Percentiles rank a stretch among this genome's conserved stretches.
These are phyloP conservation scores for Pseudocercospora eumusae DNA, from an alignment of 2,329 filamentous ascomycete species.

Conservation along the genomic window DNA sequence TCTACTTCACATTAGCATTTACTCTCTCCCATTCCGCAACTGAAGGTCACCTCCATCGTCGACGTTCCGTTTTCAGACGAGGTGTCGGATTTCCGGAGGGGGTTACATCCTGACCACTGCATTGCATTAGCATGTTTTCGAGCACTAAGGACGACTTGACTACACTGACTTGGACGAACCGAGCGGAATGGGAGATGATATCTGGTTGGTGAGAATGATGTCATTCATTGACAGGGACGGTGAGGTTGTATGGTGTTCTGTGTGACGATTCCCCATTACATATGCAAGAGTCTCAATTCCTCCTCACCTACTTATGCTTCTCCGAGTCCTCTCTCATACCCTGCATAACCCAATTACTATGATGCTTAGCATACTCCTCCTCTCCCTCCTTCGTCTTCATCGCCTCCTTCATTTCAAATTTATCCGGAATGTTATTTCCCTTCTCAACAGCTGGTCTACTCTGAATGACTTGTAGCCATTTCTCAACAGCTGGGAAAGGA, in stretches of 20 bases:
- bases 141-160: background rate
- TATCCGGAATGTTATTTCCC: constrained; percentile 41
- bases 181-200: background rate
- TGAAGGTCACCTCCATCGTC: too few species aligned
- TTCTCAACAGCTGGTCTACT: constrained; percentile 37
- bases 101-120: background rate
- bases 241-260: too few species aligned
- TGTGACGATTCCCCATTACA: too few species aligned
- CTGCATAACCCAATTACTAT: constrained; percentile 37
- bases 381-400: constrained; percentile 43
- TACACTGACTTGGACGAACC: background rate
- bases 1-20: too few species aligned
- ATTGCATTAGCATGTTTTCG: background rate
- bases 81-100: too few species aligned
- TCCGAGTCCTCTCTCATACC: constrained; percentile 44
- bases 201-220: background rate
- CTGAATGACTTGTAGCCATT: constrained; percentile 41
- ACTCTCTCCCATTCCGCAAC: too few species aligned
- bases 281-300: too few species aligned
- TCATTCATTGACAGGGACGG: too few species aligned
- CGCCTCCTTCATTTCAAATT: constrained; percentile 43
- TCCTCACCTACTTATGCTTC: constrained; percentile 38
- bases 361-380: constrained; percentile 42
- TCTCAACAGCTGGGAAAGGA: constrained; percentile 36
- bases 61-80: too few species aligned